phyloP scores from a whole-genome alignment of 495 filamentous ascomycete species.

The Annulohypoxylon bovei region DNA sequence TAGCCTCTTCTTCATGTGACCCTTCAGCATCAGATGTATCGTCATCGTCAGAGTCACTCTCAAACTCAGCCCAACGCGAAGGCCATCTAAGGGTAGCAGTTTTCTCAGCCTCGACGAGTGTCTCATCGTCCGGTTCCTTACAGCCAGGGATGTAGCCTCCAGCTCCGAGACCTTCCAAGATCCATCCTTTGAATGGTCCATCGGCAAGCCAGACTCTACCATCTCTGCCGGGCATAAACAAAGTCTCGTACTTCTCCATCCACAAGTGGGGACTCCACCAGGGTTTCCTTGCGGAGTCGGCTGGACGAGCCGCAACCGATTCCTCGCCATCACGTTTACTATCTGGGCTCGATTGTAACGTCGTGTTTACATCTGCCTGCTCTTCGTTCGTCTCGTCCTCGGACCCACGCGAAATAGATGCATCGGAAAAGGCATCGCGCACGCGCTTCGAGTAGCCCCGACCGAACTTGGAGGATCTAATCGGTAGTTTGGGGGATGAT shows the following conservation, averaged over 20 bases:
- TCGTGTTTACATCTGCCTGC: neutral
- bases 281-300: neutral
- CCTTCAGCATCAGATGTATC: neutral
- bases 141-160: constrained; percentile 21
- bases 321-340: neutral
- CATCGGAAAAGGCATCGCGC: constrained; percentile 1
- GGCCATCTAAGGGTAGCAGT: constrained; percentile 3
- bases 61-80: neutral
- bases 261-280: constrained; percentile 24
- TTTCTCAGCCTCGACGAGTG: constrained; percentile 22
- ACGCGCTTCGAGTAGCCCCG: constrained; percentile 2
- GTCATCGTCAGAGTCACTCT: neutral
- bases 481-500: neutral
- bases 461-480: neutral
- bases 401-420: neutral
- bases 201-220: constrained; percentile 13
- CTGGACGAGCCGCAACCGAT: neutral
- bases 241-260: constrained; percentile 27
- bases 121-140: constrained; percentile 13
- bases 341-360: neutral
- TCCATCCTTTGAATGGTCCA: constrained; percentile 29
- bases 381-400: neutral
- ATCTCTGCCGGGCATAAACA: neutral
- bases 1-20: neutral
- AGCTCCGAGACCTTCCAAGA: constrained; percentile 13